A percentile compares a stretch with the other conserved stretches of the same genome.
These are phyloP conservation scores for Stagonosporopsis vannaccii DNA, from an alignment of 2,329 filamentous ascomycete species.

Conservation along the genomic window DNA sequence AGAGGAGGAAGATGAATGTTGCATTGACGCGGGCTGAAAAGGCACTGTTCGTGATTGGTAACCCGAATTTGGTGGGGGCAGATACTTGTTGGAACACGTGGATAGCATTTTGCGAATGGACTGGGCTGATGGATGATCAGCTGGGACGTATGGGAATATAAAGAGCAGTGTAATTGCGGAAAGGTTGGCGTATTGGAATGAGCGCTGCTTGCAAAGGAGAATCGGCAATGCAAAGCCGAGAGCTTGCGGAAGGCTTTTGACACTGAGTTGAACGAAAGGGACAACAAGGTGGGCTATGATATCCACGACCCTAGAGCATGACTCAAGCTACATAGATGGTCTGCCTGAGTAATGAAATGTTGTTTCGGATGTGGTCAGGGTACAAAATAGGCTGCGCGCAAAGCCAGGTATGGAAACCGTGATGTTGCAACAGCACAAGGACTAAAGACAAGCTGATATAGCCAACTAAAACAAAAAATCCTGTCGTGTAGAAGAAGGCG, in stretches of 20 bases:
- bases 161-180: background rate
- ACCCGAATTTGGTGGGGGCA: slow-evolving; percentile 45
- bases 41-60: slow-evolving; percentile 53
- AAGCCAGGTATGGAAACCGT: no score
- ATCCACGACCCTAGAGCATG: background rate
- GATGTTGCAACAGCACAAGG: no score
- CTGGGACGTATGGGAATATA: slow-evolving; percentile 14
- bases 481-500: no score
- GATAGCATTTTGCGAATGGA: slow-evolving; percentile 50
- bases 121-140: slow-evolving; percentile 40
- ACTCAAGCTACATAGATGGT: background rate
- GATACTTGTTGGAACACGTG: slow-evolving; percentile 51
- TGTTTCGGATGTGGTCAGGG: no score
- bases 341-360: no score
- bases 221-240: slow-evolving; percentile 16
- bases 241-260: slow-evolving; percentile 34
- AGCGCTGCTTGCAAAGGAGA: slow-evolving; percentile 34
- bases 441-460: no score
- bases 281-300: slow-evolving; percentile 6
- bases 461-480: no score
- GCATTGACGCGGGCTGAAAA: slow-evolving; percentile 55
- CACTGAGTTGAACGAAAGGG: no score
- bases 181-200: slow-evolving; percentile 39
- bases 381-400: no score
- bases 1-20: slow-evolving; percentile 54